Percentiles rank a stretch among this genome's conserved stretches.
These are phyloP conservation scores for Aspergillus hancockii DNA, from an alignment of 495 filamentous ascomycete species.

Conservation along the genomic window DNA sequence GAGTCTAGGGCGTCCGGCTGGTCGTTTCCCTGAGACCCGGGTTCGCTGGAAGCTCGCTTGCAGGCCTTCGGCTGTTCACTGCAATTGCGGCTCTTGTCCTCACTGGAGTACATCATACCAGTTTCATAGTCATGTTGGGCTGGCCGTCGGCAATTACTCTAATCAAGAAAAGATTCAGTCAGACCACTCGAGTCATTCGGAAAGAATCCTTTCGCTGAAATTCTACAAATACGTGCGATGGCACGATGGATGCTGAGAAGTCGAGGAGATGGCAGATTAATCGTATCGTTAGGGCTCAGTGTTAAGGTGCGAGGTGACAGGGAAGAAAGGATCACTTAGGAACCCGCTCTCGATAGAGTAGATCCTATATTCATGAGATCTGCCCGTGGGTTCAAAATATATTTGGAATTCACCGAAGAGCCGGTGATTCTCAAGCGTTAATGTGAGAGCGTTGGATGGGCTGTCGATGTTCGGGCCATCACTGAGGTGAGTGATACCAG, in stretches of 20 bases:
- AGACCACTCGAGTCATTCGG: no score
- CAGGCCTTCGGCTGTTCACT: no score
- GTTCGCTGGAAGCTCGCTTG: no score
- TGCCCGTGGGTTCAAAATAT: slow-evolving; percentile 25
- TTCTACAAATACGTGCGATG: slow-evolving; percentile 32
- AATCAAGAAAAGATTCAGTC: no score
- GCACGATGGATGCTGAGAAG: slow-evolving; percentile 38
- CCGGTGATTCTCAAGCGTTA: slow-evolving; percentile 27
- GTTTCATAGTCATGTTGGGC: no score
- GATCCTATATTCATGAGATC: slow-evolving; percentile 28
- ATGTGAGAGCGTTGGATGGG: slow-evolving; percentile 22
- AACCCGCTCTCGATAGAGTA: slow-evolving; percentile 25
- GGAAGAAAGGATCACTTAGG: slow-evolving; percentile 29
- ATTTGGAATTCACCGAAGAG: slow-evolving; percentile 29
- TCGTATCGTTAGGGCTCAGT: slow-evolving; percentile 27
- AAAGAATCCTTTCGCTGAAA: no score
- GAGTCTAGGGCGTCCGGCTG: no score
- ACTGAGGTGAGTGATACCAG: slow-evolving; percentile 21
- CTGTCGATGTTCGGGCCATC: slow-evolving; percentile 18
- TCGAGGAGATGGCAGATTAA: slow-evolving; percentile 30
- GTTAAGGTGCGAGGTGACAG: slow-evolving; percentile 28
- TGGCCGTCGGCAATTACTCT: no score
- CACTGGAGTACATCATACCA: no score
- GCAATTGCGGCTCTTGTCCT: no score
- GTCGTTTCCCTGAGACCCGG: no score